Conservation (phyloP, 202 grass and related monocot species). For the Brachypodium distachyon region DNA sequence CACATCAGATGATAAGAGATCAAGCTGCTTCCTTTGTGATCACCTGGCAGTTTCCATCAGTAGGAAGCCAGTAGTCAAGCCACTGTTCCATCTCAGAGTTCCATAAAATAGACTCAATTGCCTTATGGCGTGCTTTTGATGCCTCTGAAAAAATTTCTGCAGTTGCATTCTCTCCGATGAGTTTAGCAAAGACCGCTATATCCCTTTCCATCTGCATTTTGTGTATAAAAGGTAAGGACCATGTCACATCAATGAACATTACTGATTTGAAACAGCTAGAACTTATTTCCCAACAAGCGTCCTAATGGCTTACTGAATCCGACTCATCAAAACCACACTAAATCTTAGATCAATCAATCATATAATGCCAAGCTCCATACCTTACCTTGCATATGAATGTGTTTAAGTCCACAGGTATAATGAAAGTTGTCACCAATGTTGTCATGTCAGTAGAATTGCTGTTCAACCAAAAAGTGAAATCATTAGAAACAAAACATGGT, state of each 20-base stretch:
- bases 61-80: slow-evolving; percentile 77
- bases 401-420: slow-evolving; percentile 91
- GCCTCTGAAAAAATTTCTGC: slow-evolving; percentile 43
- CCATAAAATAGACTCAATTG: slow-evolving; percentile 81
- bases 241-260: neutral
- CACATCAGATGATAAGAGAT: neutral
- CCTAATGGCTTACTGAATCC: too few species aligned
- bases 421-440: slow-evolving; percentile 54
- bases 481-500: slow-evolving; percentile 1
- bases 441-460: slow-evolving; percentile 82
- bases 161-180: slow-evolving; percentile 44
- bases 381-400: slow-evolving; percentile 83
- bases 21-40: neutral
- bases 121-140: slow-evolving; percentile 44
- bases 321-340: neutral
- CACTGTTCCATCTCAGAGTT: slow-evolving; percentile 73
- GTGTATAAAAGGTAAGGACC: neutral
- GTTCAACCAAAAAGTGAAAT: slow-evolving; percentile 24
- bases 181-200: slow-evolving; percentile 58
- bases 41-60: slow-evolving; percentile 45
- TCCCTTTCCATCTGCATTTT: slow-evolving; percentile 68
- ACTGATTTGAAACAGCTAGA: neutral
- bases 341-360: neutral
- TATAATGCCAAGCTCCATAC: neutral
- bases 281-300: neutral